A percentile compares a stretch with the other conserved stretches of the same genome.
Conservation (phyloP, 495 filamentous ascomycete genomes). For the Sordaria brevicollis region DNA sequence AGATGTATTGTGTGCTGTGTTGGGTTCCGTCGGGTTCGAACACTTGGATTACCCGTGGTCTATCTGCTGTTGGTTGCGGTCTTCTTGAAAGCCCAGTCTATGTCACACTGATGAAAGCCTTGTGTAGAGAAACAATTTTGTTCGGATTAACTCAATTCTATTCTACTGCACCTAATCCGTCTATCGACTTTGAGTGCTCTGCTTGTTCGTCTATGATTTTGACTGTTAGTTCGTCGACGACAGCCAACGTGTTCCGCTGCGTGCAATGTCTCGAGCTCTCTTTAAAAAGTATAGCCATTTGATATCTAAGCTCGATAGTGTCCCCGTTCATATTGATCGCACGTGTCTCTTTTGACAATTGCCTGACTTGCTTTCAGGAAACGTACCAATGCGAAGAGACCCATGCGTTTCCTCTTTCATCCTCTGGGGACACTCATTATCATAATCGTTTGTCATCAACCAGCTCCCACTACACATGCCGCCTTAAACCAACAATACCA, state of each 20-base stretch:
- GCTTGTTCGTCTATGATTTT: not conserved
- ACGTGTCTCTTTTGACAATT: not conserved
- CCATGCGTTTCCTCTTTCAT: not conserved
- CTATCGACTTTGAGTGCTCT: not conserved
- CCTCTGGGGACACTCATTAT: not conserved
- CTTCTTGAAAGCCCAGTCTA: no score
- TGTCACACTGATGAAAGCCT: no score
- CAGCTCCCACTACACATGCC: not conserved
- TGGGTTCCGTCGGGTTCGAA: not conserved
- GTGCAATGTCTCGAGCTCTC: not conserved
- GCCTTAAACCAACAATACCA: not conserved
- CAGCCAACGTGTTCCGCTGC: not conserved
- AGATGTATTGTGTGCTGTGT: not conserved
- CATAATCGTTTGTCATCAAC: not conserved
- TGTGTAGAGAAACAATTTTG: not conserved
- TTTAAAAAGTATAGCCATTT: not conserved
- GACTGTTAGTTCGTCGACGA: not conserved
- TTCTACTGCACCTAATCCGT: not conserved
- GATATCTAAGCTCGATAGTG: not conserved
- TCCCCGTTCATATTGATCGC: not conserved
- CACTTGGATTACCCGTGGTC: not conserved
- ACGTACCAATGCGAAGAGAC: not conserved
- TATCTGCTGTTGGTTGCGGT: not conserved
- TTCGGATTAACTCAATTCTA: not conserved
- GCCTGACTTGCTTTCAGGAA: not conserved